A percentile compares a stretch with the other conserved stretches of the same genome.
phyloP scores from a whole-genome alignment of 139 green algal species.

The Dunaliella primolecta region DNA sequence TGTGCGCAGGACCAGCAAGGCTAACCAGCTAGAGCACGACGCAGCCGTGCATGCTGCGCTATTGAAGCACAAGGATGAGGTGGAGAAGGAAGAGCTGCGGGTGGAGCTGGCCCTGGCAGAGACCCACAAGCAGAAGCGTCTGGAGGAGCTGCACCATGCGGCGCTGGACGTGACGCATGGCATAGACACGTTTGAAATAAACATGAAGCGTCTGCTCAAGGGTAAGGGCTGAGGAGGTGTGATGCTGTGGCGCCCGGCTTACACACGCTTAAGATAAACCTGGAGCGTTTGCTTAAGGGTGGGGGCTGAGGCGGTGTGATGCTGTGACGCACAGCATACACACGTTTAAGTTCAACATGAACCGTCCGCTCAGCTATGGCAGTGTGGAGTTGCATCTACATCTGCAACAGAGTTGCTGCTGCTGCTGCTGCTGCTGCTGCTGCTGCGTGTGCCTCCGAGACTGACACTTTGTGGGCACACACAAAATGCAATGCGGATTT shows the following conservation, averaged over 20 bases:
- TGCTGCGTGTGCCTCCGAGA: too few relatives aligned
- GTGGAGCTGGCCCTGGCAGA: conserved; percentile 60
- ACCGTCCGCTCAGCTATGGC: too few relatives aligned
- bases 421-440: too few relatives aligned
- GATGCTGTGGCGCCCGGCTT: conserved; percentile 1
- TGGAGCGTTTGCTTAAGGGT: too few relatives aligned
- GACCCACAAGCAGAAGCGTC: conserved; percentile 29
- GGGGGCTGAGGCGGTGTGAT: too few relatives aligned
- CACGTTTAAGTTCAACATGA: too few relatives aligned
- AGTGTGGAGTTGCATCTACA: too few relatives aligned
- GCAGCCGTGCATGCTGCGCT: conserved; percentile 45
- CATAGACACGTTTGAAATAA: conserved; percentile 76
- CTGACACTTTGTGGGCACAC: too few relatives aligned
- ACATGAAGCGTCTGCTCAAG: conserved; percentile 60
- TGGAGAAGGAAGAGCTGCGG: conserved; percentile 59
- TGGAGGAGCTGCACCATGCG: conserved; percentile 33
- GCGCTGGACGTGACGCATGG: conserved; percentile 45
- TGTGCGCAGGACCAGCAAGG: conserved; percentile 31
- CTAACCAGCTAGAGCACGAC: conserved; percentile 39
- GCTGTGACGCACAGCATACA: too few relatives aligned
- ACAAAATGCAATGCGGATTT: too few relatives aligned
- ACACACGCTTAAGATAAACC: too few relatives aligned
- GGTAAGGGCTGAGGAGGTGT: background rate
- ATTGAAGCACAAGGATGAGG: conserved; percentile 44
- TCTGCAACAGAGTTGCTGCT: too few relatives aligned